Percentiles rank a stretch among this genome's conserved stretches.
These are phyloP conservation scores for Trametes polyzona DNA, from an alignment of 1,284 basidiomycete species.

Conservation along the genomic window DNA sequence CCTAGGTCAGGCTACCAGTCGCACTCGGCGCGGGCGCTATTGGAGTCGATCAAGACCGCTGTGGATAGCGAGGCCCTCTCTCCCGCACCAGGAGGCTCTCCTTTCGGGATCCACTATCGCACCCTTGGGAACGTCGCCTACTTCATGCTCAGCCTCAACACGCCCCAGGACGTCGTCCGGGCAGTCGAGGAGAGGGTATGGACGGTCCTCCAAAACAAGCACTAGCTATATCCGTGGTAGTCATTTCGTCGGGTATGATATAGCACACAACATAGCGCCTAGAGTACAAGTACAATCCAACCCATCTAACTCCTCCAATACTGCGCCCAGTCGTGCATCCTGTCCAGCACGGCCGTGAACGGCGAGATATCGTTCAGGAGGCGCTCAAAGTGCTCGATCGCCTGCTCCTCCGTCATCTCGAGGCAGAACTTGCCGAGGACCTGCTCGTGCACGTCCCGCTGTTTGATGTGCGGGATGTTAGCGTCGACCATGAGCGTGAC, in stretches of 20 bases:
- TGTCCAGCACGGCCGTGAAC: conserved; percentile 90
- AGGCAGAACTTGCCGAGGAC: conserved; percentile 97
- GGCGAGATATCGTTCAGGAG: conserved; percentile 95
- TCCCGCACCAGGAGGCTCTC: conserved; percentile 54
- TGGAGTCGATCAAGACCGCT: conserved; percentile 50
- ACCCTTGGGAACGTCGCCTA: conserved; percentile 94
- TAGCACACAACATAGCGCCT: not conserved
- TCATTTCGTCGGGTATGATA: not conserved
- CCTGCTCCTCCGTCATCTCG: conserved; percentile 93
- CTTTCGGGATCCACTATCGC: conserved; percentile 83
- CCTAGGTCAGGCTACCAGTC: conserved; percentile 72
- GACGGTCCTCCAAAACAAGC: conserved; percentile 25
- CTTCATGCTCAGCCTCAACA: conserved; percentile 93
- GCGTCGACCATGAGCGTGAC: conserved; percentile 98
- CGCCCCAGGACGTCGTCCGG: conserved; percentile 53
- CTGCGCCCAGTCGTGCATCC: conserved; percentile 87
- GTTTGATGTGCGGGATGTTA: conserved; percentile 97
- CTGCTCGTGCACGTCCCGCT: conserved; percentile 83
- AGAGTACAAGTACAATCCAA: not conserved
- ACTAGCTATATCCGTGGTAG: not conserved
- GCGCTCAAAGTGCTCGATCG: conserved; percentile 95
- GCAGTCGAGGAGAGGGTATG: conserved; percentile 66
- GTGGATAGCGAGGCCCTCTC: conserved; percentile 37
- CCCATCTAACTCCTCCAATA: conserved; percentile 71
- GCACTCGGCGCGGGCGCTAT: conserved; percentile 63